phyloP scores from a whole-genome alignment of 106 monocot species.

The Dendrobium catenatum region DNA sequence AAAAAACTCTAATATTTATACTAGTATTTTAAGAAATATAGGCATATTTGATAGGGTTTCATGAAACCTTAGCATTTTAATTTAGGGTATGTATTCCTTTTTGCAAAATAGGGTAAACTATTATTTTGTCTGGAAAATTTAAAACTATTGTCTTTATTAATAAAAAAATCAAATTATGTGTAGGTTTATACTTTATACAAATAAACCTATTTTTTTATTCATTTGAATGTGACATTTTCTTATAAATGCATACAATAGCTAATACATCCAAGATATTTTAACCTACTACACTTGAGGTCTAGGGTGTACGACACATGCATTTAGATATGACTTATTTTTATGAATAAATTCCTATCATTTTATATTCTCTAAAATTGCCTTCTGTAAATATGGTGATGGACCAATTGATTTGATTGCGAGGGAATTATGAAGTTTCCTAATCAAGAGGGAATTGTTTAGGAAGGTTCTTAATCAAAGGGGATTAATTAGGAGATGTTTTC shows the following conservation, averaged over 20 bases:
- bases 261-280: neutral
- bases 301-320: neutral
- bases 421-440: no score
- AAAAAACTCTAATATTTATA: neutral
- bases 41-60: neutral
- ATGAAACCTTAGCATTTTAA: neutral
- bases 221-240: neutral
- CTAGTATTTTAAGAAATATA: neutral
- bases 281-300: neutral
- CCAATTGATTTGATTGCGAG: no score
- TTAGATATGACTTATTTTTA: neutral
- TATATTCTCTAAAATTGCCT: neutral
- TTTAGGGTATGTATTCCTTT: neutral
- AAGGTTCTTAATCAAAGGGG: no score
- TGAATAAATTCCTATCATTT: neutral
- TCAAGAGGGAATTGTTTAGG: no score
- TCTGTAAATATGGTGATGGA: neutral
- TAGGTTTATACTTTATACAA: neutral
- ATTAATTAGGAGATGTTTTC: no score
- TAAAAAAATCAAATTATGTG: neutral
- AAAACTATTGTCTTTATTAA: neutral
- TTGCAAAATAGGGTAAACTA: neutral
- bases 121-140: neutral
- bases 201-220: neutral
- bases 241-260: neutral